Percentiles rank a stretch among this genome's conserved stretches.
Conservation (phyloP, 140 eudicot species). For the Bidens hawaiensis region DNA sequence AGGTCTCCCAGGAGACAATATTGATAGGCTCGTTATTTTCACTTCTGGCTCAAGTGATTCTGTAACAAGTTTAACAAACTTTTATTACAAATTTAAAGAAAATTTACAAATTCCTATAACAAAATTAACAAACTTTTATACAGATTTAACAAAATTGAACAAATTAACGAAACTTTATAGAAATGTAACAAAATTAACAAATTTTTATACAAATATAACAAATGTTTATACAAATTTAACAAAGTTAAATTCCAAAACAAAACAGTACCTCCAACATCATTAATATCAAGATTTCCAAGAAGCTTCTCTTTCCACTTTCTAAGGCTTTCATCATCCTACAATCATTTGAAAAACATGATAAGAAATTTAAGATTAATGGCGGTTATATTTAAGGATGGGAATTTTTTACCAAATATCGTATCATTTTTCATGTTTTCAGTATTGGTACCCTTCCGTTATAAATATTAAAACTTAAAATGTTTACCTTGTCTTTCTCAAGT, state of each 20-base stretch:
- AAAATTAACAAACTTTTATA: too few relatives aligned
- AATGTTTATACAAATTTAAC: background rate
- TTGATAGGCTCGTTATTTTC: conserved; percentile 48
- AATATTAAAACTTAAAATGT: background rate
- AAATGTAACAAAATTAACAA: too few relatives aligned
- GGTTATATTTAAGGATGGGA: background rate
- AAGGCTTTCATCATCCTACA: conserved; percentile 71
- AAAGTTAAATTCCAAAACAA: background rate
- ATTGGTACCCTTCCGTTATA: too few relatives aligned
- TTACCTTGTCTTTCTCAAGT: conserved; percentile 66
- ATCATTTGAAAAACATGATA: background rate
- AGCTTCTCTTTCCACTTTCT: conserved; percentile 76
- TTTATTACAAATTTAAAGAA: background rate
- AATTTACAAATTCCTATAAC: too few relatives aligned
- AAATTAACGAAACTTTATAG: too few relatives aligned
- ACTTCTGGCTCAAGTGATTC: conserved; percentile 56
- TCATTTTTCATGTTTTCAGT: too few relatives aligned
- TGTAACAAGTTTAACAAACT: conserved; percentile 12
- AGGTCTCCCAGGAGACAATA: conserved; percentile 49
- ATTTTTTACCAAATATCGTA: too few relatives aligned
- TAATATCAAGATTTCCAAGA: conserved; percentile 60
- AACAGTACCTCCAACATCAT: conserved; percentile 54
- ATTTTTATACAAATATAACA: background rate
- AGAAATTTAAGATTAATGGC: background rate
- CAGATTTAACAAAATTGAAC: too few relatives aligned